Conservation (phyloP, 2,329 filamentous ascomycete species). For the Moelleriella libera region DNA sequence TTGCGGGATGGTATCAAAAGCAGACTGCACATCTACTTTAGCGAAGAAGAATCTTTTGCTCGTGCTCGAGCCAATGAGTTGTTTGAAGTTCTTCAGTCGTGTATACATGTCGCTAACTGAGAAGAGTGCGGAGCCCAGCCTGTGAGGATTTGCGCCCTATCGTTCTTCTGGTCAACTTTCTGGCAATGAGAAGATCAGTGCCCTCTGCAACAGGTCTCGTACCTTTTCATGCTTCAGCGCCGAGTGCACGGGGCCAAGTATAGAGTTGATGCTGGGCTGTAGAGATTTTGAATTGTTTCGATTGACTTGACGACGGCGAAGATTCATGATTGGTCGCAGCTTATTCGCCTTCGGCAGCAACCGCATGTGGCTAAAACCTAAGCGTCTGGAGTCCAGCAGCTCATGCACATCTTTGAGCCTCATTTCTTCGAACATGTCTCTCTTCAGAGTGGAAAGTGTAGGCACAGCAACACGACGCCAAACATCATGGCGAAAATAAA, state of each 20-base stretch:
- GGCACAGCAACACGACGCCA: constrained; percentile 71
- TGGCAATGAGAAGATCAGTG: neutral
- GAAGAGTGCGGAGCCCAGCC: constrained; percentile 67
- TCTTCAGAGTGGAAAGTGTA: constrained; percentile 51
- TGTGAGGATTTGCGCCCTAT: constrained; percentile 32
- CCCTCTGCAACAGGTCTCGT: constrained; percentile 4
- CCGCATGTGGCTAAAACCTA: constrained; percentile 69
- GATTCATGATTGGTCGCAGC: constrained; percentile 76
- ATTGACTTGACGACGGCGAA: constrained; percentile 49
- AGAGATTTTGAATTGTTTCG: constrained; percentile 49
- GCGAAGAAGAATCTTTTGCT: constrained; percentile 58
- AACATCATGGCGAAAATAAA: constrained; percentile 89
- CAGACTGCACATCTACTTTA: constrained; percentile 82
- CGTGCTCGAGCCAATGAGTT: constrained; percentile 22
- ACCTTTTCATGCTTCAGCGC: constrained; percentile 70
- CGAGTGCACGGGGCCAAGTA: constrained; percentile 60
- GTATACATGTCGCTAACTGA: constrained; percentile 70
- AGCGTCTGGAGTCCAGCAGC: constrained; percentile 43
- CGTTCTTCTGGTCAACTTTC: neutral
- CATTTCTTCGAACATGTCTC: constrained; percentile 67
- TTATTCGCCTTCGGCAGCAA: constrained; percentile 68
- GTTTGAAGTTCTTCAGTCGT: constrained; percentile 57
- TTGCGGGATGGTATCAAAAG: constrained; percentile 94
- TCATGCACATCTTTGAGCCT: constrained; percentile 38
- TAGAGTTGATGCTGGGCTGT: constrained; percentile 24